Evolutionary conservation across 495 filamentous ascomycete species (phyloP).

Genomic region (Clavariopsis aquatica): DNA sequence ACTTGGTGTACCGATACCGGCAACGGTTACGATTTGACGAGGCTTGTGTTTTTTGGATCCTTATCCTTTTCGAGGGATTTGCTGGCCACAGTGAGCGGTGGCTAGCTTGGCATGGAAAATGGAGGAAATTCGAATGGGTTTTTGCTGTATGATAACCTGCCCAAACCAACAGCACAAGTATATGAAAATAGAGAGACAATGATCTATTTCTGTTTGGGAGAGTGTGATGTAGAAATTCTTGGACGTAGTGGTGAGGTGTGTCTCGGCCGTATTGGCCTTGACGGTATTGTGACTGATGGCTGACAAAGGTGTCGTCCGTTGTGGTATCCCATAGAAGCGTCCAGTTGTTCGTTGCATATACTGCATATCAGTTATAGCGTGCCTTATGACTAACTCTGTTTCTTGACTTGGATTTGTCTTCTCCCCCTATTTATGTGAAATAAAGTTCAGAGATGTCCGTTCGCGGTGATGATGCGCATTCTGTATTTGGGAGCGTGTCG

Average conservation of each 20-base stretch:
- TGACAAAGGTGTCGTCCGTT: too few species aligned
- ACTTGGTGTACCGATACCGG: constrained; percentile 16
- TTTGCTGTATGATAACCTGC: constrained; percentile 19
- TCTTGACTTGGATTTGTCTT: too few species aligned
- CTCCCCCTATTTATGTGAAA: too few species aligned
- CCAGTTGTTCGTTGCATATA: too few species aligned
- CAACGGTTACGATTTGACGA: constrained; percentile 36
- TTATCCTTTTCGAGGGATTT: constrained; percentile 6
- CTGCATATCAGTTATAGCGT: too few species aligned
- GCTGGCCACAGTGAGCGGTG: constrained; percentile 24
- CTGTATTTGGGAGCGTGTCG: background rate
- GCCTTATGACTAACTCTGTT: too few species aligned
- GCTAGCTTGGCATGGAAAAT: constrained; percentile 17
- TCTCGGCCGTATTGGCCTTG: background rate
- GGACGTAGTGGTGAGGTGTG: background rate
- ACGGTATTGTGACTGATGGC: too few species aligned
- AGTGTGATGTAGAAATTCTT: too few species aligned
- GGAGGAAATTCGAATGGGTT: constrained; percentile 5
- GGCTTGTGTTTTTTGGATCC: constrained; percentile 19
- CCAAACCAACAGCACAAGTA: background rate
- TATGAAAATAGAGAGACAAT: constrained; percentile 1
- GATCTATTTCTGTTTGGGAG: too few species aligned
- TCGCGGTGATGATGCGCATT: too few species aligned
- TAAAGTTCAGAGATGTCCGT: too few species aligned
- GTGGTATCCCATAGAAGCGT: too few species aligned